Evolutionary conservation across 1,284 basidiomycete species (phyloP).

Genomic region (Fomitopsis palustris): DNA sequence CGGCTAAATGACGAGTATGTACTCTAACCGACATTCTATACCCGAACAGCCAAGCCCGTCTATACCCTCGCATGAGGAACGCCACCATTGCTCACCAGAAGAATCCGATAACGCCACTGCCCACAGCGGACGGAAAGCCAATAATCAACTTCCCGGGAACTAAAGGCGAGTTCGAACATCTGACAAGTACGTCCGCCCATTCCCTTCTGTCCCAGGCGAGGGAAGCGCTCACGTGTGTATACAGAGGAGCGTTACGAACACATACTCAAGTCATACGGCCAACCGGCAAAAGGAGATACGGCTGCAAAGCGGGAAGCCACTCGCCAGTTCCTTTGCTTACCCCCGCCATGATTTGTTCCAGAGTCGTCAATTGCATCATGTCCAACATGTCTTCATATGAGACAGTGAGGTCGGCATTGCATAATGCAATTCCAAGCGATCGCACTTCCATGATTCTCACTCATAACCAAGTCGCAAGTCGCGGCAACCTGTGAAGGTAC

Average conservation of each 20-base stretch:
- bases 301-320: conserved; percentile 34
- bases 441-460: too few species aligned
- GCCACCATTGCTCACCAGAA: conserved; percentile 30
- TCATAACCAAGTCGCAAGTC: too few species aligned
- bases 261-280: conserved; percentile 31
- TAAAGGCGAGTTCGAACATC: conserved; percentile 38
- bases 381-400: too few species aligned
- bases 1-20: neutral
- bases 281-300: conserved; percentile 34
- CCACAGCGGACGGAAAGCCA: conserved; percentile 32
- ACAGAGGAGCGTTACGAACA: conserved; percentile 38
- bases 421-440: too few species aligned
- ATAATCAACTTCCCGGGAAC: conserved; percentile 35
- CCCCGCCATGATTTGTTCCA: conserved; percentile 12
- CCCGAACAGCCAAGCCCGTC: conserved; percentile 35
- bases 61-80: conserved; percentile 35
- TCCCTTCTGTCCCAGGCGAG: neutral
- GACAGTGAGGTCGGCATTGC: too few species aligned
- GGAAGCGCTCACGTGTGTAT: neutral
- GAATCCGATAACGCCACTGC: conserved; percentile 27
- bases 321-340: conserved; percentile 35
- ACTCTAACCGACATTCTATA: neutral
- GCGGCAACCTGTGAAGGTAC: too few species aligned
- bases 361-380: too few species aligned
- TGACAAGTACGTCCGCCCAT: conserved; percentile 31